Base-by-base conservation (phyloP, 2,329 filamentous ascomycete species). In the Dryadomyces sulphureus region DNA sequence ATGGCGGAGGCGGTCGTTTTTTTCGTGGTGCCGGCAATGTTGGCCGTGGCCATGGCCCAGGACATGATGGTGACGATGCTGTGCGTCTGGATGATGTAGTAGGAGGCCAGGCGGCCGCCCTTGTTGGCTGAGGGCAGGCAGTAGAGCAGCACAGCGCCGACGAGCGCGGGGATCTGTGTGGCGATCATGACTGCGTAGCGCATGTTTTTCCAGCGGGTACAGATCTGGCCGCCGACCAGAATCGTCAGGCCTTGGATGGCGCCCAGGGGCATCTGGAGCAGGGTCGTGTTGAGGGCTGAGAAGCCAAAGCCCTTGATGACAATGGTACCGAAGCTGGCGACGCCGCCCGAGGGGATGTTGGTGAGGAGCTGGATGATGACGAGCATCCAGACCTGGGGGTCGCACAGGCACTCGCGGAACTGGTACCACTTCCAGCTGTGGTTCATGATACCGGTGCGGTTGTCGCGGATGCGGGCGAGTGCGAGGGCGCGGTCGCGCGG, bases 1-100 rank as follows among this genome's bases (percentile, higher is more conserved):
- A 75, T 62, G 0, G 72, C 70, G 0, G 70, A 70, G 0, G 72
- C 67, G 0, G 72, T 76, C 0, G 72, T 75, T 56, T 76, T 77
- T 57, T 74, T 73, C 1, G 69, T 72, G 52, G 73, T 68, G 1
- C 70, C 70, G 0, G 68, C 64, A 20, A 66, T 54, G 50, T 62
- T 68, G 17, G 62, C 59, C 3, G 62, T 64, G 7, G 70, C 62
- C 0, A 73, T 49, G 25, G 69, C 71, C 69, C 68, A 73, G 19
- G 61, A 68, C 2, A 73, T 50, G 1, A 73, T 60, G 0, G 68
- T 69, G 3, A 59, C 66, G 19, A 73, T 53, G 9, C 52, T 51
- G 25, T 56, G 54, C 3, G 53, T 54, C 42, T 50, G 38, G 27
- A 52, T 45, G n/a, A 54, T 51, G 50, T 47, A 55, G 51, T 43